Base-by-base conservation (phyloP, 345 rosid species). In the Cardamine chenopodiifolia region DNA sequence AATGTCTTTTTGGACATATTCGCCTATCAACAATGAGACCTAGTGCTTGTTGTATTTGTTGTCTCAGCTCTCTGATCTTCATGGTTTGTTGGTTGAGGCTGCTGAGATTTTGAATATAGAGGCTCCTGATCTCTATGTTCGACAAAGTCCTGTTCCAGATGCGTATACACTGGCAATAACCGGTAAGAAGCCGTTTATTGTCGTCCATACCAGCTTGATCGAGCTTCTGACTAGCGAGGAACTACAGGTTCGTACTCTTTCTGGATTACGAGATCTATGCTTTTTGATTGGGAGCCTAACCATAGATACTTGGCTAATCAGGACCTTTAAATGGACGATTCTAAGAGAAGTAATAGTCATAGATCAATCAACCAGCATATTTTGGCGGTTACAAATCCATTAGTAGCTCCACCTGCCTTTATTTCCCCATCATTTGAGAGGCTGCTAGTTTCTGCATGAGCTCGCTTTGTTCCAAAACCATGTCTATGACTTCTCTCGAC, bases 121-220 rank as follows among this genome's bases (percentile, higher is more conserved):
- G 70, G 78, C 97, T 73, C 97, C 98, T 32, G 96, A 90, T 82
- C 90, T 94, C 8, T 94, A 94, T 73, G 88, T 94, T 2, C 91
- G 97, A 25, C 99, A 94, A 81, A 94, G 93, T 70, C 96, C 97
- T 29, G 86, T 91, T 31, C 99, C 97, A 18, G 91, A 94, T 67
- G 97, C 99, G 9, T 91, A 90, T 77, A 94, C 99, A 7, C 80
- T 94, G 48, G 97, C 99, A 25, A 82, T 91, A 19, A 78, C 91
- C 50, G 99, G 97, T 54, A 89, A 91, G 69, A 94, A 86, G 79
- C 97, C 99, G 20, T 94, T 94, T 82, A 88, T 91, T 20, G 97
- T 94, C 49, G 83, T 91, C 32, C 99, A 94, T 65, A 87, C 97
- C 68, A 87, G 99, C 83, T 82, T 94, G 42, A 89, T 94, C 70